Evolutionary conservation across 1,284 basidiomycete genomes (phyloP), one percentile per base, ranked within the genome.

Genomic region (Grifola frondosa): DNA sequence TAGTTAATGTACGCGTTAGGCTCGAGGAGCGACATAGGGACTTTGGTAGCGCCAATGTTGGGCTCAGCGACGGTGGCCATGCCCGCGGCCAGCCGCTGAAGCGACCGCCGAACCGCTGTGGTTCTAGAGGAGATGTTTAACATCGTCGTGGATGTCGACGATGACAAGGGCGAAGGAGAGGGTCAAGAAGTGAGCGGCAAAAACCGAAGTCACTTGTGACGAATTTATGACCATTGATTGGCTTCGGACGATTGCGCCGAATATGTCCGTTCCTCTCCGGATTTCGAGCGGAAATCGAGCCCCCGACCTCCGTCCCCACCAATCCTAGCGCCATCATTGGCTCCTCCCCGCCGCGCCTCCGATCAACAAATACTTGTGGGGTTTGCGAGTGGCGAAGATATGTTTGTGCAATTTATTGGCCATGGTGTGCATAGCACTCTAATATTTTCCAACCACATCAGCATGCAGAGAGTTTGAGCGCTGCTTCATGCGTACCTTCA

Each of bases 1-100:
- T 97, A 97, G 83, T 97, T 97, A 74, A 97, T 95, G 68, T 80
- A 96, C 50, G 81, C 82, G 60, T 81, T 84, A 63, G 87, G 82
- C 71, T 96, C 92, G 54, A 93, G 80, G 51, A 85, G 74, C 39
- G 89, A 91, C 92, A 97, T 96, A 58, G 88, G 72, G 43, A 97
- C 93, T 75, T 94, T 93, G 54, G 85, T 93, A 65, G 92, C 90
- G 50, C 91, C 92, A 58, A 96, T 95, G 57, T 84, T 76, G 40
- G 81, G 75, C 15, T 65, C 64, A 15, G 81, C 76, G 59, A 78
- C 84, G 56, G 88, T 91, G 62, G 90, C 90, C 81, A 92, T 82
- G 34, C 83, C 83, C 38, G 77, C 78, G 51, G 78, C 79, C 60
- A 80, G 40, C 49, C 78, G 80, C 71, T 78, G 75, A 52, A 80